These are phyloP conservation scores for Calophaca sinica DNA, from an alignment of 306 rosid genomes.

Conservation along the genomic window DNA sequence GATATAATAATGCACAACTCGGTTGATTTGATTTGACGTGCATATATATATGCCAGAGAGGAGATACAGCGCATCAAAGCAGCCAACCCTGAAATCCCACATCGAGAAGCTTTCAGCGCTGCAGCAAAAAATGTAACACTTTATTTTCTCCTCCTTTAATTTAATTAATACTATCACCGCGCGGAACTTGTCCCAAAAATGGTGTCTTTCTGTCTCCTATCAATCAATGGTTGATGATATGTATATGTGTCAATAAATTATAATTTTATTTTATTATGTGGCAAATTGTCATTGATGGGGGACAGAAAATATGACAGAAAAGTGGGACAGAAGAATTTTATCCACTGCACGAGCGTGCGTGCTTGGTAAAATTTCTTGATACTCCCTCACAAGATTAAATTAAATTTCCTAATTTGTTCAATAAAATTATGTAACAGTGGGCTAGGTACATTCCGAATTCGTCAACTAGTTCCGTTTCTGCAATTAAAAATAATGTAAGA, in stretches of 20 bases:
- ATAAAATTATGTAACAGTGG: conserved; percentile 60
- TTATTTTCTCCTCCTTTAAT: background rate
- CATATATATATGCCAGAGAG: conserved; percentile 57
- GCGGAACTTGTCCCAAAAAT: too few species aligned
- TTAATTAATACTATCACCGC: too few species aligned
- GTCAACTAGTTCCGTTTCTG: conserved; percentile 60
- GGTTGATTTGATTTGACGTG: conserved; percentile 19
- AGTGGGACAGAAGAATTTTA: too few species aligned
- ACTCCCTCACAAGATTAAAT: background rate
- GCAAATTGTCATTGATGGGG: too few species aligned
- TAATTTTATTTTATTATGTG: too few species aligned
- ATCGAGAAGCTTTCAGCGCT: conserved; percentile 92
- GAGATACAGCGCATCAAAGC: conserved; percentile 95
- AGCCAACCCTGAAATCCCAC: conserved; percentile 89
- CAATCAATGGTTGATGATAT: too few species aligned
- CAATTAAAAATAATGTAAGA: conserved; percentile 58
- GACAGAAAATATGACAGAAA: too few species aligned
- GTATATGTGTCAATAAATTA: too few species aligned
- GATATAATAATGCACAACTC: background rate
- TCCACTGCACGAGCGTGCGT: too few species aligned
- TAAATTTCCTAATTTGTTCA: background rate
- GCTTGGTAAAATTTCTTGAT: conserved; percentile 1
- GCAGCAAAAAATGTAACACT: conserved; percentile 80
- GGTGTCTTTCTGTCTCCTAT: too few species aligned
- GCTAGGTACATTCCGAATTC: conserved; percentile 86